Evolutionary conservation across 2,329 filamentous ascomycete species (phyloP).

Genomic region (Colletotrichum sidae): DNA sequence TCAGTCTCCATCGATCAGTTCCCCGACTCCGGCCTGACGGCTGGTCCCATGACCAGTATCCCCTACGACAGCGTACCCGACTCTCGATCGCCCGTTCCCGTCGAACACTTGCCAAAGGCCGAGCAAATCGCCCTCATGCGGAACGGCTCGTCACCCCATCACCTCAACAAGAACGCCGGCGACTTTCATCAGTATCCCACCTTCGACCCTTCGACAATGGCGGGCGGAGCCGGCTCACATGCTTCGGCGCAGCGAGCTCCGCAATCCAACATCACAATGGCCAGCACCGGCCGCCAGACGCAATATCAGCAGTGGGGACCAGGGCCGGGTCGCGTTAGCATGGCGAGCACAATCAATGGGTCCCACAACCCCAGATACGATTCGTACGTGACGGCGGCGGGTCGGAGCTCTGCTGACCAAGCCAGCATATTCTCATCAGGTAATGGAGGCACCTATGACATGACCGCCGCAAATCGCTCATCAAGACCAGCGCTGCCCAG

Average conservation of each 20-base stretch:
- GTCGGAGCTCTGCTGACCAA: slow-evolving; percentile 66
- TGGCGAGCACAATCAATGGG: slow-evolving; percentile 61
- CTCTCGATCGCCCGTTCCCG: slow-evolving; percentile 75
- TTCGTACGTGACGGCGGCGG: slow-evolving; percentile 70
- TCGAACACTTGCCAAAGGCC: slow-evolving; percentile 78
- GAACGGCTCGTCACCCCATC: slow-evolving; percentile 80
- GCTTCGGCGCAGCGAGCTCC: slow-evolving; percentile 69
- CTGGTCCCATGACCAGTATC: slow-evolving; percentile 88
- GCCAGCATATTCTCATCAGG: slow-evolving; percentile 70
- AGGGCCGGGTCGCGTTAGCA: slow-evolving; percentile 62
- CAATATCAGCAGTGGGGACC: slow-evolving; percentile 83
- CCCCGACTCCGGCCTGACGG: slow-evolving; percentile 74
- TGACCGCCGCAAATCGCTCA: slow-evolving; percentile 54
- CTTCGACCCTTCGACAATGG: slow-evolving; percentile 67
- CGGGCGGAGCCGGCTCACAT: slow-evolving; percentile 64
- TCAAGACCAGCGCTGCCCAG: slow-evolving; percentile 65
- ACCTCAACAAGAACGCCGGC: slow-evolving; percentile 79
- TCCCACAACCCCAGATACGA: slow-evolving; percentile 72
- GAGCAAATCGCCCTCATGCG: slow-evolving; percentile 73
- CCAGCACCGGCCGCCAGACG: slow-evolving; percentile 76
- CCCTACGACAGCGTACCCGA: slow-evolving; percentile 83
- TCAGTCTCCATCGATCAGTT: slow-evolving; percentile 77
- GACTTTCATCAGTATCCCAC: slow-evolving; percentile 93
- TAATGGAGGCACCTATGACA: slow-evolving; percentile 60
- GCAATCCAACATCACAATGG: slow-evolving; percentile 75